Evolutionary conservation across 179 eudicot species (phyloP).

Genomic region (Drosera spatulata): DNA sequence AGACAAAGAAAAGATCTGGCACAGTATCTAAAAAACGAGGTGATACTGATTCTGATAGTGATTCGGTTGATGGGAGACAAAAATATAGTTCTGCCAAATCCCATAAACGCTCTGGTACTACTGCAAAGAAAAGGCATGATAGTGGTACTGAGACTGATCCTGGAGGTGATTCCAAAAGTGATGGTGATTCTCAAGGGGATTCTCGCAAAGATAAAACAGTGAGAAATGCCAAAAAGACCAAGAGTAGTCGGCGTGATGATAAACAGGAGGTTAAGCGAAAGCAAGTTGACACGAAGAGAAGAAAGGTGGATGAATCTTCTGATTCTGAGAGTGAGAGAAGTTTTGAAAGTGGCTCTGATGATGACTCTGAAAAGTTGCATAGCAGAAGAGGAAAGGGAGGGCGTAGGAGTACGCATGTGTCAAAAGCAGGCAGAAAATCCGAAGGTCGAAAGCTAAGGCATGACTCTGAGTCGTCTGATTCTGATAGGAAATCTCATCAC

Average conservation of each 20-base stretch:
- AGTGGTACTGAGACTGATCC: conserved; percentile 2
- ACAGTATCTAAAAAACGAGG: conserved; percentile 6
- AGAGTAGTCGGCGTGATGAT: conserved; percentile 4
- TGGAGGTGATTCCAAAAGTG: not conserved
- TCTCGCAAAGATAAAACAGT: too few relatives aligned
- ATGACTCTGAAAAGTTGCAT: conserved; percentile 8
- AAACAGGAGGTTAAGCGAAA: conserved; percentile 1
- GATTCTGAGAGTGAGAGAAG: conserved; percentile 17
- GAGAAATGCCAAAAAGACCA: too few relatives aligned
- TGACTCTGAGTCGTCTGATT: conserved; percentile 15
- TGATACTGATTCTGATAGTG: conserved; percentile 4
- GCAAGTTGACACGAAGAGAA: not conserved
- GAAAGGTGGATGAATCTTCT: conserved; percentile 8
- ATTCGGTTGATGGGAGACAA: conserved; percentile 1
- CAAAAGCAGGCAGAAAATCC: not conserved
- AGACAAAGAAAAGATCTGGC: not conserved
- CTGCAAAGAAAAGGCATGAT: conserved; percentile 10
- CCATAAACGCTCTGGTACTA: not conserved
- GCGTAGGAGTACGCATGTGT: not conserved
- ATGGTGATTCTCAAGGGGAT: not conserved
- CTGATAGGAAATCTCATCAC: conserved; percentile 11
- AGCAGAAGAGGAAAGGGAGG: not conserved
- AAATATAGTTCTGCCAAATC: not conserved
- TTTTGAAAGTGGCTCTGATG: conserved; percentile 12
- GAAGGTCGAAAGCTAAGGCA: conserved; percentile 2